Conservation (phyloP, 257 asterid species). For the Jaltomata sinuosa region DNA sequence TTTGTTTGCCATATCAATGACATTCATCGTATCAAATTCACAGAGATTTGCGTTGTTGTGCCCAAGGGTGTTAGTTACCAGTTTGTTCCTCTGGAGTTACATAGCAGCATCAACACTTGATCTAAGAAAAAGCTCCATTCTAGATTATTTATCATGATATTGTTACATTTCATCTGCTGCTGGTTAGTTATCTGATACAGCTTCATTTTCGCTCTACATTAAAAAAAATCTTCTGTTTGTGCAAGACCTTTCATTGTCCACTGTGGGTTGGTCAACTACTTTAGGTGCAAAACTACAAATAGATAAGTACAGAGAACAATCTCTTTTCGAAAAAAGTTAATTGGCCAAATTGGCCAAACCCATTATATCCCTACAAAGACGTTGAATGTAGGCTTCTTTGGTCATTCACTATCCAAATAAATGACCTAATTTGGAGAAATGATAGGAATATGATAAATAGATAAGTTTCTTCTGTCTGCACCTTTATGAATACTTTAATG, state of each 20-base stretch:
- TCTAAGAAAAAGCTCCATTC: background rate
- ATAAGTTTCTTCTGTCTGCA: background rate
- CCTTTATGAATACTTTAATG: constrained; percentile 2
- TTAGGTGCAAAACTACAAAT: background rate
- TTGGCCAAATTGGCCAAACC: background rate
- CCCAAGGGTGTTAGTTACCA: background rate
- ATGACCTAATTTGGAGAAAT: background rate
- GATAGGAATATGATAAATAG: background rate
- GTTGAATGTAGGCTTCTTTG: background rate
- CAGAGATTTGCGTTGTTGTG: background rate
- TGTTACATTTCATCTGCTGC: background rate
- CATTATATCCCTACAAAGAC: background rate
- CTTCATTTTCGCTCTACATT: background rate
- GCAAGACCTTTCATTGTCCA: background rate
- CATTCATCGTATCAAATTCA: background rate
- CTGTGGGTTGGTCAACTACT: background rate
- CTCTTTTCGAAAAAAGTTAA: background rate
- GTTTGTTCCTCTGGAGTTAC: background rate
- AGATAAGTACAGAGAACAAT: background rate
- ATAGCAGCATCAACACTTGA: background rate
- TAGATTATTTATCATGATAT: background rate
- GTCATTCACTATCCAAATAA: background rate
- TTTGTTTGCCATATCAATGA: background rate
- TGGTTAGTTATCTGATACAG: background rate
- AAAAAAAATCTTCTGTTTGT: background rate